phyloP scores from a whole-genome alignment of 176 grass and related monocot species.

The Triticum timopheevii region DNA sequence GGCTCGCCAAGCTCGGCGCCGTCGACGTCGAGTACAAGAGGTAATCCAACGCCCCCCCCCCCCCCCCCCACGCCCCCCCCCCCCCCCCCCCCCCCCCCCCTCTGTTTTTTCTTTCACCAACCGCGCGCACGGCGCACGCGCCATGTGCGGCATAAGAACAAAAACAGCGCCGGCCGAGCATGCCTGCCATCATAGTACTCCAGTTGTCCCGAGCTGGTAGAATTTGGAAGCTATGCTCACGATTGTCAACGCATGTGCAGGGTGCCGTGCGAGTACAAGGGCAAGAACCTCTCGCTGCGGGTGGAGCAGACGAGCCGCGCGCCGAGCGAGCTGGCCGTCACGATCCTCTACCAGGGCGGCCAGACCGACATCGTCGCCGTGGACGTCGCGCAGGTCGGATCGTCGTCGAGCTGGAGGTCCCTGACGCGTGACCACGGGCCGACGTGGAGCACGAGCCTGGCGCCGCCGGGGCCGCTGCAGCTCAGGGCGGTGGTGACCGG shows the following conservation, averaged over 20 bases:
- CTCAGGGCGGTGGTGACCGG: slow-evolving; percentile 80
- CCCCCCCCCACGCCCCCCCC: neutral
- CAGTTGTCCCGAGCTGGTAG: neutral
- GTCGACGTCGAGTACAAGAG: slow-evolving; percentile 86
- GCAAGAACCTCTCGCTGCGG: slow-evolving; percentile 67
- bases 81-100: neutral
- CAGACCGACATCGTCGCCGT: slow-evolving; percentile 91
- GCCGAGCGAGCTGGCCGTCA: slow-evolving; percentile 54
- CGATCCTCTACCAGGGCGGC: slow-evolving; percentile 86
- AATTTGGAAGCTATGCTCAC: neutral
- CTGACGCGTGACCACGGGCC: slow-evolving; percentile 78
- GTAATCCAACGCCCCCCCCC: slow-evolving; percentile 10
- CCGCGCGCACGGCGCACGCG: neutral
- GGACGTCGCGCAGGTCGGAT: slow-evolving; percentile 50
- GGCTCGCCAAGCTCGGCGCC: slow-evolving; percentile 36
- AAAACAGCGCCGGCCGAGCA: neutral
- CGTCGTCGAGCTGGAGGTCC: slow-evolving; percentile 66
- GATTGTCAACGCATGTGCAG: slow-evolving; percentile 36
- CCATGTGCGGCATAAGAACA: neutral
- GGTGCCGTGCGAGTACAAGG: slow-evolving; percentile 72
- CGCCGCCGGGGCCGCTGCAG: slow-evolving; percentile 75
- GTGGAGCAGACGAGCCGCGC: slow-evolving; percentile 56
- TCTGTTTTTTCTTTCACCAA: slow-evolving; percentile 2
- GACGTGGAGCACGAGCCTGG: slow-evolving; percentile 75
- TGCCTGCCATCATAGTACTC: neutral